Conservation (phyloP, 139 green algal species). For the Nannochloris sp. region DNA sequence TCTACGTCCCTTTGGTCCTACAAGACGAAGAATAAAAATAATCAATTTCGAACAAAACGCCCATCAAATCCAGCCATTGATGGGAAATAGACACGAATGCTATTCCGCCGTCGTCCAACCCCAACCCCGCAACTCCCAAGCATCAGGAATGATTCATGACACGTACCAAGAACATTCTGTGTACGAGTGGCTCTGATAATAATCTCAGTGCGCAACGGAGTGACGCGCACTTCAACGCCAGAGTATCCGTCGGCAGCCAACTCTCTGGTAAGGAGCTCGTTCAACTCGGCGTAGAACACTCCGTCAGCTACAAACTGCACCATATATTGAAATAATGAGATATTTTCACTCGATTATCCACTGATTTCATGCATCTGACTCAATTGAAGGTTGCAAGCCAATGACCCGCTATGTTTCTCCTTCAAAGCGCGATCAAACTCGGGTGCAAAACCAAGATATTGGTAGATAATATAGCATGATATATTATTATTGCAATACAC, state of each 20-base stretch:
- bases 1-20: slow-evolving; percentile 94
- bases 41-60: not conserved
- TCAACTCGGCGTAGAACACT: slow-evolving; percentile 99
- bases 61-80: not conserved
- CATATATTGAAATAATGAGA: not conserved
- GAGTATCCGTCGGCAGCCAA: slow-evolving; percentile 87
- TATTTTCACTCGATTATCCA: not conserved
- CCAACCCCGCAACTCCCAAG: not conserved
- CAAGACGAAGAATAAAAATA: not conserved
- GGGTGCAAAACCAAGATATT: too few relatives aligned
- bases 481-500: too few relatives aligned
- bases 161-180: slow-evolving; percentile 92
- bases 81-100: not conserved
- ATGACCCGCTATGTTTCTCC: too few relatives aligned
- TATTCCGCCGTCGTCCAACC: not conserved
- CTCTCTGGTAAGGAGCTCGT: slow-evolving; percentile 95
- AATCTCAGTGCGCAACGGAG: slow-evolving; percentile 96
- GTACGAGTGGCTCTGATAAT: slow-evolving; percentile 98
- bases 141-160: not conserved
- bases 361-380: not conserved
- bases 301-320: slow-evolving; percentile 95
- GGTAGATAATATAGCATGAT: too few relatives aligned
- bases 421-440: too few relatives aligned
- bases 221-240: slow-evolving; percentile 96
- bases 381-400: not conserved